A percentile compares a stretch with the other conserved stretches of the same genome.
These are phyloP conservation scores for Cryphonectria naterciae DNA, from an alignment of 2,329 filamentous ascomycete species.

Conservation along the genomic window DNA sequence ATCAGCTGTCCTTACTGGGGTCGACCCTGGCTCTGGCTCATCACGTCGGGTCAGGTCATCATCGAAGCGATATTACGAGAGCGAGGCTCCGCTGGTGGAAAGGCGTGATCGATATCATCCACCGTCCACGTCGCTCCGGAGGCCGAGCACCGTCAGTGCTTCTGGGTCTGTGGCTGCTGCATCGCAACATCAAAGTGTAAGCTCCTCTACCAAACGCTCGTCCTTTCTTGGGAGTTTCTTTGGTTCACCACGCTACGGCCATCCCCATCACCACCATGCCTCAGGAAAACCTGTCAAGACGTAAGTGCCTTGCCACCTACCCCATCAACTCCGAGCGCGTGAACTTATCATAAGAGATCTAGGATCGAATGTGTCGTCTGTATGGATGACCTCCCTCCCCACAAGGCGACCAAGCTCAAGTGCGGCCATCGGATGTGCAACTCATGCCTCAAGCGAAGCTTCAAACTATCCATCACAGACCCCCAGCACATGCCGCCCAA, in stretches of 20 bases:
- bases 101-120: conserved; percentile 31
- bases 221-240: conserved; percentile 42
- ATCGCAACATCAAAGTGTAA: conserved; percentile 40
- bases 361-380: conserved; percentile 77
- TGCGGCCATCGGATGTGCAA: conserved; percentile 85
- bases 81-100: conserved; percentile 38
- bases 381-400: conserved; percentile 66
- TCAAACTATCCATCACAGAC: conserved; percentile 76
- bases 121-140: conserved; percentile 36
- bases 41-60: conserved; percentile 28
- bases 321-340: not conserved
- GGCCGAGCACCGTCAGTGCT: conserved; percentile 40
- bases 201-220: conserved; percentile 43
- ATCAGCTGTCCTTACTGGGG: conserved; percentile 15
- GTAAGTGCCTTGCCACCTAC: conserved; percentile 31
- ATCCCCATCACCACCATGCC: conserved; percentile 29
- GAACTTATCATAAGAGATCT: conserved; percentile 28
- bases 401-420: conserved; percentile 70
- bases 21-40: conserved; percentile 19
- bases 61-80: conserved; percentile 35
- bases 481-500: conserved; percentile 82
- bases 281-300: conserved; percentile 33
- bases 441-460: conserved; percentile 73
- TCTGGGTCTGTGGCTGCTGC: conserved; percentile 41
- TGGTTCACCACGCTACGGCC: conserved; percentile 34